Evolutionary conservation across 2,329 filamentous ascomycete species (phyloP).

Genomic region (Dothistroma septosporum): DNA sequence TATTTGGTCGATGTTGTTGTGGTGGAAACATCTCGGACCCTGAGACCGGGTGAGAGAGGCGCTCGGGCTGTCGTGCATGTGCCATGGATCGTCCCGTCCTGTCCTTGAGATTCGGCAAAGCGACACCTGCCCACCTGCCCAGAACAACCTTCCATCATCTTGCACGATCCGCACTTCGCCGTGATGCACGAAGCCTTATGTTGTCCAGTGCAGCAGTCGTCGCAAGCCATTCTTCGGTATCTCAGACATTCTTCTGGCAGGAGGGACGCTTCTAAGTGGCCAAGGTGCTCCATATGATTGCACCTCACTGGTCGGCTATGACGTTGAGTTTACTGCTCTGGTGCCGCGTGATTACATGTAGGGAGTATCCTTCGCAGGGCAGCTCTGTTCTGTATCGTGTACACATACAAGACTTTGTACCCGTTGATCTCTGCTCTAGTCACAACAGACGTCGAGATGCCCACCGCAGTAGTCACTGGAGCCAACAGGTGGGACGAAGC

Average conservation of each 20-base stretch:
- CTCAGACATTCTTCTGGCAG: neutral
- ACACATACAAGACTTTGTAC: neutral
- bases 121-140: neutral
- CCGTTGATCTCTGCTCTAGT: neutral
- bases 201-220: neutral
- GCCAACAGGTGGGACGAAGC: constrained; percentile 15
- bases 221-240: neutral
- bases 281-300: neutral
- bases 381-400: neutral
- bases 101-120: neutral
- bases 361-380: neutral
- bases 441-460: constrained; percentile 11
- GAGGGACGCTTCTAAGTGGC: neutral
- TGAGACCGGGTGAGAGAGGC: neutral
- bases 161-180: neutral
- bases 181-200: neutral
- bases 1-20: neutral
- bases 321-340: neutral
- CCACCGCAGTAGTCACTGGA: constrained; percentile 21
- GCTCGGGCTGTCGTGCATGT: neutral
- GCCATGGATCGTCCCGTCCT: neutral
- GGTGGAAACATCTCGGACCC: neutral
- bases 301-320: neutral
- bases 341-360: neutral
- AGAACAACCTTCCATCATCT: neutral